Evolutionary conservation across 2,329 filamentous ascomycete species (phyloP), one percentile per base, ranked within the genome.

Genomic region (Anisogramma anomala): DNA sequence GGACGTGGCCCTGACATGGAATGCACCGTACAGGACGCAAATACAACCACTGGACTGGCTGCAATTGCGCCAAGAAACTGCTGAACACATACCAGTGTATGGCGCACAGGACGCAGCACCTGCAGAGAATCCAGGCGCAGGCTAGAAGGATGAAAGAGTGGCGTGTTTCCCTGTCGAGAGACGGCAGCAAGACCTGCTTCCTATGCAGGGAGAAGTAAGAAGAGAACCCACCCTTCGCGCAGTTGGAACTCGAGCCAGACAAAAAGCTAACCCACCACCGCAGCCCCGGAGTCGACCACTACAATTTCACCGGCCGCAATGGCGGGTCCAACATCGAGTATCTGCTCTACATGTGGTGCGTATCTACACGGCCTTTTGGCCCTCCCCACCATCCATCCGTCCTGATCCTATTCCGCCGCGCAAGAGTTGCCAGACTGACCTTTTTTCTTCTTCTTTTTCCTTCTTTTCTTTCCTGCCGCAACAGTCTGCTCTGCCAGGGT

Each of bases 271-370:
- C 10, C 17, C 6, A 6, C 17, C 6, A 6, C 15, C 19, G 30
- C 19, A 39, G 36, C 18, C 18, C 20, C 9, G 36, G 36, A 3
- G 28, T 39, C 8, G 36, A 39, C 20, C 36, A 39, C 22, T 25
- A 32, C 15, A 14, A 39, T 4, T 39, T 39, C 7, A 0, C 6
- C 17, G 13, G n/a, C 8, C 6, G n/a, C 3, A 18, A 25, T 11
- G 36, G 36, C 6, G 36, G 28, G 5, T 8, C 9, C 11, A 7
- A 22, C 13, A 5, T 6, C 4, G 32, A 23, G 3, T 22, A 20
- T 14, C 5, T 34, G 20, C 22, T 34, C 18, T 34, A 22, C 10
- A 20, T 22, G 20, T 34, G 32, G 32, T 34, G n/a, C 19, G 32
- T 34, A 22, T 34, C 10, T n/a, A n/a, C n/a, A n/a, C n/a, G n/a